Evolutionary conservation across 2,329 filamentous ascomycete species (phyloP), one percentile per base, ranked within the genome.

Genomic region (Juglanconis sp.): DNA sequence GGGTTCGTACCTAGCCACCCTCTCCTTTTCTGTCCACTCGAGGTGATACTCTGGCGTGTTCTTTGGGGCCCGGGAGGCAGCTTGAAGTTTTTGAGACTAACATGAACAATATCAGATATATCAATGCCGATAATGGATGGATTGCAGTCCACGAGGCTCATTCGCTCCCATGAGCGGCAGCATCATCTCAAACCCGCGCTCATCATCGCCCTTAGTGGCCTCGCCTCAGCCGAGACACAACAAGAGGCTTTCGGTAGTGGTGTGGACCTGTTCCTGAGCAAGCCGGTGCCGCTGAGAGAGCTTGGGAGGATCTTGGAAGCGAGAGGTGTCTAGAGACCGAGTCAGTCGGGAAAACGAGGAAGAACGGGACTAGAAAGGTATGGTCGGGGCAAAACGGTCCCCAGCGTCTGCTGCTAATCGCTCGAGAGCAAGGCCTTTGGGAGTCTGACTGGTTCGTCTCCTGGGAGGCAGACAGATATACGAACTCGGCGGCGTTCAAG

Each of bases 191-290:
- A 69, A 6, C 76, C 75, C 1, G 74, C 75, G 1, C 73, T 73
- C 1, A 73, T 82, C 32, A 77, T 81, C 13, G 79, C 79, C 0
- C 67, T 82, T 4, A 80, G 79, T 0, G 79, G 79, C 0, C 70
- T 80, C 3, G 78, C 76, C 1, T 77, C 76, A 56, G 72, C 74
- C 0, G 70, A 72, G 30, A 77, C 75, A 11, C 72, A 77, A 51
- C 73, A 77, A 57, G 78, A 81, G 62, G 79, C 79, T 0, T 74
- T 77, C 48, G 75, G 73, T 10, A 75, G 72, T 52, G 79, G 79
- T 0, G 72, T 79, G 17, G 77, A 81, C 64, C 57, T 79, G 4
- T 81, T 80, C 60, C 64, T 81, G 53, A 79, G 79, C 50, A 82
- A 81, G 65, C 79, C 79, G 1, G 76, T 81, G 17, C 68, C 72